Conservation (phyloP, 768 basidiomycete genomes). For the Paxillus rubicundulus region DNA sequence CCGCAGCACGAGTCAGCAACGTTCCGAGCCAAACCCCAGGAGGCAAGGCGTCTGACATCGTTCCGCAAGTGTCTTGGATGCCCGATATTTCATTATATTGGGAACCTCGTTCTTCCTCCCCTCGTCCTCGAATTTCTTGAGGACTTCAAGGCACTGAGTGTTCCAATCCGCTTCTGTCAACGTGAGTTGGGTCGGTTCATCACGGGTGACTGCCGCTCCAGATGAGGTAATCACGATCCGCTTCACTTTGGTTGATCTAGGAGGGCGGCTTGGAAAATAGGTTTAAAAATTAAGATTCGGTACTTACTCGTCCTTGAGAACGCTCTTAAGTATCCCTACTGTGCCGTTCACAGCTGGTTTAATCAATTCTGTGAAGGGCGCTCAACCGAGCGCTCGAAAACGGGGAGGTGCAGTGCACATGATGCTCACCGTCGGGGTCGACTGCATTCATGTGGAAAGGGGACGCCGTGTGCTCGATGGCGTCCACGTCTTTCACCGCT, state of each 20-base stretch:
- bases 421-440: constrained; percentile 40
- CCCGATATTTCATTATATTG: constrained; percentile 44
- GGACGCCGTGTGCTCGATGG: constrained; percentile 67
- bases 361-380: constrained; percentile 53
- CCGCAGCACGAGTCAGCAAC: background rate
- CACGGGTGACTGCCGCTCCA: constrained; percentile 43
- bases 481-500: constrained; percentile 73
- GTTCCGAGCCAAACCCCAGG: background rate
- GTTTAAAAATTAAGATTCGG: too few relatives aligned
- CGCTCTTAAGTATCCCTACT: constrained; percentile 55
- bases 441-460: constrained; percentile 49
- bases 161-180: constrained; percentile 65
- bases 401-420: background rate
- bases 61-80: constrained; percentile 68
- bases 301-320: constrained; percentile 50
- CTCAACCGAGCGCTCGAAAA: constrained; percentile 9
- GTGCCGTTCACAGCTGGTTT: constrained; percentile 74
- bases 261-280: too few relatives aligned
- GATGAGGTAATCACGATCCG: constrained; percentile 72
- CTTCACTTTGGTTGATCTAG: constrained; percentile 45
- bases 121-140: constrained; percentile 44
- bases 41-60: constrained; percentile 33
- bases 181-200: constrained; percentile 22
- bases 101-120: constrained; percentile 42
- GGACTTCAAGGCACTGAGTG: constrained; percentile 36